Conservation (phyloP, 106 monocot genomes). For the Allium fistulosum region DNA sequence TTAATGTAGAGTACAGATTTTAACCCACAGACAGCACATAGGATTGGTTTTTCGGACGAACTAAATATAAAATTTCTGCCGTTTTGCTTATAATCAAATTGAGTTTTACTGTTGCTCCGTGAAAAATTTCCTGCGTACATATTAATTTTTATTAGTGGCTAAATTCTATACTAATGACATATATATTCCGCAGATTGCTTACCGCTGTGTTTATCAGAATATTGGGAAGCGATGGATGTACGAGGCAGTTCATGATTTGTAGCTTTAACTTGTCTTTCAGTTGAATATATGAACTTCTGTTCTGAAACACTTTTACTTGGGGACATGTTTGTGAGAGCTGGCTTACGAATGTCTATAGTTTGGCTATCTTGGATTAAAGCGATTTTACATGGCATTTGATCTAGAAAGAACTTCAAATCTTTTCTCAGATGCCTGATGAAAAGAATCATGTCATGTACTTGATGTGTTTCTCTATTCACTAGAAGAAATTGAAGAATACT, state of each 20-base stretch:
- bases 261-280: constrained; percentile 3
- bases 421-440: constrained; percentile 33
- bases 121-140: background rate
- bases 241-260: too few species aligned
- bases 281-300: constrained; percentile 16
- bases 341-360: constrained; percentile 15
- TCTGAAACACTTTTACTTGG: constrained; percentile 16
- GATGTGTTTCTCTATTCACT: background rate
- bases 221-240: too few species aligned
- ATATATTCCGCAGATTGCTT: too few species aligned
- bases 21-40: constrained; percentile 33
- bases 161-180: too few species aligned
- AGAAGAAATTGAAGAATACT: background rate
- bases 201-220: too few species aligned
- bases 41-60: constrained; percentile 32
- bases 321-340: constrained; percentile 10
- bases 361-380: constrained; percentile 32
- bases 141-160: too few species aligned
- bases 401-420: constrained; percentile 28
- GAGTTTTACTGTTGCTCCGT: background rate
- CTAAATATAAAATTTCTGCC: constrained; percentile 10
- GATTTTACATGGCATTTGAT: constrained; percentile 38
- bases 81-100: background rate
- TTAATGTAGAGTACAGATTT: constrained; percentile 32
- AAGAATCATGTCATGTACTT: background rate